Conservation (phyloP, 2,329 filamentous ascomycete species). For the Monilinia vaccinii-corymbosi region DNA sequence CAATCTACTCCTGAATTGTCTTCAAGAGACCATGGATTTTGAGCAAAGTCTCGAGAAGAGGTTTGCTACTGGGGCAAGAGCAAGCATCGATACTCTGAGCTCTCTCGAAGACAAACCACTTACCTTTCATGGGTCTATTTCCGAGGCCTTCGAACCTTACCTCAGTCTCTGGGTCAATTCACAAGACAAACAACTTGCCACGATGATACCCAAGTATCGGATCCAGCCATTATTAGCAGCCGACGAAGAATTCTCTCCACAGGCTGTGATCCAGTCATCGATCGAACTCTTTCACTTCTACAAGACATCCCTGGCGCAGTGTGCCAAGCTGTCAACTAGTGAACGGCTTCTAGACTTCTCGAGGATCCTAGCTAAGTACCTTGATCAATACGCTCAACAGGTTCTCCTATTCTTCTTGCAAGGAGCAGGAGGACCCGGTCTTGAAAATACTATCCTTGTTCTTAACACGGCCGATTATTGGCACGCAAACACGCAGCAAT, state of each 20-base stretch:
- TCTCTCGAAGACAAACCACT: constrained; percentile 68
- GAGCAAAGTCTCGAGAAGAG: constrained; percentile 83
- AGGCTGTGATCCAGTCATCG: constrained; percentile 84
- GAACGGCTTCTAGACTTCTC: constrained; percentile 76
- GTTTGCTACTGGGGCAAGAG: constrained; percentile 63
- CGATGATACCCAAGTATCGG: constrained; percentile 81
- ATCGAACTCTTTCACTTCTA: constrained; percentile 98
- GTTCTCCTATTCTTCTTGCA: constrained; percentile 68
- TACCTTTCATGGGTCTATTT: constrained; percentile 83
- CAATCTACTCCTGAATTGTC: constrained; percentile 74
- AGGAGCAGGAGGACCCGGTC: constrained; percentile 36
- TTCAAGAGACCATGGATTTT: constrained; percentile 95
- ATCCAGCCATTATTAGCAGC: constrained; percentile 67
- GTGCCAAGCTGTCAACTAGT: constrained; percentile 91
- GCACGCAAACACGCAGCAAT: constrained; percentile 82
- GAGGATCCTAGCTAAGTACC: constrained; percentile 78
- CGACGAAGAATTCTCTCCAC: constrained; percentile 87
- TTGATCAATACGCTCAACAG: constrained; percentile 92
- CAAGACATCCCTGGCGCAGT: constrained; percentile 84
- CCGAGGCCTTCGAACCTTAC: constrained; percentile 94
- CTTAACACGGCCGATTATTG: constrained; percentile 98
- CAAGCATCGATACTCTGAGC: constrained; percentile 82
- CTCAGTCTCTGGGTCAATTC: constrained; percentile 95
- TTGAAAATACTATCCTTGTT: constrained; percentile 76
- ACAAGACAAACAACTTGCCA: constrained; percentile 79